Evolutionary conservation across 2,329 filamentous ascomycete genomes (phyloP).

Genomic region (Parastagonospora avenae): DNA sequence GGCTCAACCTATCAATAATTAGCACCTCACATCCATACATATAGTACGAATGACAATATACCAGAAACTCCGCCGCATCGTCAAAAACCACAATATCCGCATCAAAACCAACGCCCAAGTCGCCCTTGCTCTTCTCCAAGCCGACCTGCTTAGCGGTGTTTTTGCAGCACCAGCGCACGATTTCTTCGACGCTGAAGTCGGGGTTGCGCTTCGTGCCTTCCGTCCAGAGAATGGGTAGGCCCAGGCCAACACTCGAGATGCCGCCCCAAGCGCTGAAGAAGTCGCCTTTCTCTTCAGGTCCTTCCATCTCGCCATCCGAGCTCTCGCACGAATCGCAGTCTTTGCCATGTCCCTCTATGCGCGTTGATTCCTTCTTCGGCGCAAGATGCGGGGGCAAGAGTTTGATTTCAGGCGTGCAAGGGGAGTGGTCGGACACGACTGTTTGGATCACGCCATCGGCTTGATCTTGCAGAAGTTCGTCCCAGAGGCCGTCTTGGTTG

Average conservation of each 20-base stretch:
- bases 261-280: slow-evolving; percentile 98
- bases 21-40: not conserved
- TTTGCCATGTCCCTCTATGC: slow-evolving; percentile 41
- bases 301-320: slow-evolving; percentile 40
- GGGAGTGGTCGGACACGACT: slow-evolving; percentile 93
- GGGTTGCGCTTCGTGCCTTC: slow-evolving; percentile 67
- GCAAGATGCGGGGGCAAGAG: slow-evolving; percentile 76
- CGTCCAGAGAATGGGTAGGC: slow-evolving; percentile 88
- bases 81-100: slow-evolving; percentile 94
- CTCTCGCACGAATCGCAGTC: slow-evolving; percentile 41
- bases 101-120: slow-evolving; percentile 79
- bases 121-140: slow-evolving; percentile 79
- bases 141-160: slow-evolving; percentile 91
- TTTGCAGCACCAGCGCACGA: slow-evolving; percentile 82
- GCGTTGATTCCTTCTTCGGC: slow-evolving; percentile 46
- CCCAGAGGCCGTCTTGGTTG: slow-evolving; percentile 88
- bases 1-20: slow-evolving; percentile 46
- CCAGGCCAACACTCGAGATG: slow-evolving; percentile 90
- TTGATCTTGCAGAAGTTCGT: slow-evolving; percentile 64
- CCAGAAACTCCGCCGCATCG: slow-evolving; percentile 76
- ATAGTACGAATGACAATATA: slow-evolving; percentile 49
- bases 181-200: slow-evolving; percentile 69
- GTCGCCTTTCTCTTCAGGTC: slow-evolving; percentile 66
- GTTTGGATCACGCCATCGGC: slow-evolving; percentile 83
- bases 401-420: slow-evolving; percentile 94